phyloP scores from a whole-genome alignment of 495 filamentous ascomycete species.

The Aspergillus wentii region DNA sequence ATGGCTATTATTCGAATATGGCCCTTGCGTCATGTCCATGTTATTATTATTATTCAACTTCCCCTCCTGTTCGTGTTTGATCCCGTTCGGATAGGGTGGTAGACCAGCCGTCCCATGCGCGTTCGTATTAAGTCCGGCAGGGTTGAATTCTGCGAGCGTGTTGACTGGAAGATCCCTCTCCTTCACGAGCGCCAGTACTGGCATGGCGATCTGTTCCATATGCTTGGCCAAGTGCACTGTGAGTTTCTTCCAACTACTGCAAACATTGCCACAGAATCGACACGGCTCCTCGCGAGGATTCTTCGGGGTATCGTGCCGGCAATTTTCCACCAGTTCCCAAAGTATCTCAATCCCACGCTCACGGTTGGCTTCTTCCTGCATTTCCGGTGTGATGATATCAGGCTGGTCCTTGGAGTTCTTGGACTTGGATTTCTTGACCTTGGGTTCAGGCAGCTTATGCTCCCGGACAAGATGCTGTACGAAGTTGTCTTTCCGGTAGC shows the following conservation, averaged over 20 bases:
- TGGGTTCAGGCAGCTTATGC: conserved; percentile 84
- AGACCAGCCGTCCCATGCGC: no score
- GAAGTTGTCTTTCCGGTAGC: conserved; percentile 93
- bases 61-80: no score
- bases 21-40: no score
- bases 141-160: no score
- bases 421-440: conserved; percentile 38
- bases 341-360: conserved; percentile 54
- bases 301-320: conserved; percentile 63
- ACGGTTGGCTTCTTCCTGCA: conserved; percentile 38
- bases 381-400: conserved; percentile 47
- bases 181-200: conserved; percentile 68
- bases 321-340: conserved; percentile 74
- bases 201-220: conserved; percentile 91
- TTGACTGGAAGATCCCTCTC: conserved; percentile 26
- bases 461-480: conserved; percentile 92
- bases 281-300: conserved; percentile 77
- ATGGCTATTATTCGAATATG: conserved; percentile 9
- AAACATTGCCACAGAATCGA: conserved; percentile 82
- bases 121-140: no score
- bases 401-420: conserved; percentile 14
- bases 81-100: no score
- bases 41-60: no score
- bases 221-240: conserved; percentile 94
- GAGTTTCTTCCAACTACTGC: conserved; percentile 87